Base-by-base conservation (phyloP, 73 alveolate species). In the Uronychia binucleata region DNA sequence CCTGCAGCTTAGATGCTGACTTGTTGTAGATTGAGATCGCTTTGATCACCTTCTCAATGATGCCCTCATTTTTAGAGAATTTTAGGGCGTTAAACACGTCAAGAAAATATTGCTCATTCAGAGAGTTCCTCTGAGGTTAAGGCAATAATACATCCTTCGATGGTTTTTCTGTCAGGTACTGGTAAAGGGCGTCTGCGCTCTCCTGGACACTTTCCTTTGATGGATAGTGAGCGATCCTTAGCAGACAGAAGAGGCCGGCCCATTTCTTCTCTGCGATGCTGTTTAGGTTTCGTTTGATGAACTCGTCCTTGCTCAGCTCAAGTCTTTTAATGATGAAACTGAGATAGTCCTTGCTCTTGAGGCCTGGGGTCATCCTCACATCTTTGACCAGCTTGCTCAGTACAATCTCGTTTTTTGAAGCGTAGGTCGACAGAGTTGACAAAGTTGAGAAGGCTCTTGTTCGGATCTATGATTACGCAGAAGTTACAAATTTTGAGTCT, bases 361-460 rank as follows among this genome's bases (percentile, higher is more conserved):
- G 60, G 30, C 75, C 83, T 0, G 30, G 26, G 1, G 85, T 86
- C 81, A 90, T 58, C 30, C 77, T 75, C 29, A 81, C 81, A 34
- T 90, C 96, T 28, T 84, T 67, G 27, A 34, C 30, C 14, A 90
- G 85, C 58, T 88, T 46, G 14, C 33, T 82, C 85, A 84, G 82
- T 1, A 90, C 90, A 11, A 35, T 80, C 77, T 79, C 75, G 27
- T 79, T 78, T 26, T 58, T 8, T 1, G 93, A 86, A 28, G 93
- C 92, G 77, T 90, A 90, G 14, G 93, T 90, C 1, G 93, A 86
- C 0, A 90, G 80, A 28, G 93, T 90, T 32, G 89, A 74, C 1
- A 90, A 58, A 0, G 96, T 90, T 0, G 93, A 86, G 58, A 90
- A 90, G 0, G 96, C 96, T 77, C 93, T 33, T 11, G 96, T 90